phyloP scores from a whole-genome alignment of 768 basidiomycete genomes.

The Crassisporium funariophilum region DNA sequence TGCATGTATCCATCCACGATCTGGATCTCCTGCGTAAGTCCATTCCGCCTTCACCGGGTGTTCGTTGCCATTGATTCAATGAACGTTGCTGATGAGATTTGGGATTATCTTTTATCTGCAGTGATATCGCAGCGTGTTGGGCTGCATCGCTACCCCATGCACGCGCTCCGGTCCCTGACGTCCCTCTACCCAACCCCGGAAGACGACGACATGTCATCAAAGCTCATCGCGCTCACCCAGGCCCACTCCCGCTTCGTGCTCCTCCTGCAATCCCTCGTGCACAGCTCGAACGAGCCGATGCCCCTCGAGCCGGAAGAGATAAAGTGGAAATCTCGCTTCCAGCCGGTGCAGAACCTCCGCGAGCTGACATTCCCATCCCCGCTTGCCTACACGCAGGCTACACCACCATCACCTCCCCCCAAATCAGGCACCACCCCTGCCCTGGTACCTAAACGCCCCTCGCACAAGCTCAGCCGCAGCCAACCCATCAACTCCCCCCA shows the following conservation, averaged over 20 bases:
- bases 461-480: conserved; percentile 20
- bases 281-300: conserved; percentile 55
- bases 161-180: conserved; percentile 58
- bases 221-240: conserved; percentile 51
- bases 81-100: too few relatives aligned
- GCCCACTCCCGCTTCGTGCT: conserved; percentile 78
- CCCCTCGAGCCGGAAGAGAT: conserved; percentile 48
- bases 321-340: conserved; percentile 30
- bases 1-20: conserved; percentile 59
- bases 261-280: conserved; percentile 69
- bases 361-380: conserved; percentile 79
- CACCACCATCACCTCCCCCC: conserved; percentile 10
- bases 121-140: conserved; percentile 67
- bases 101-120: too few relatives aligned
- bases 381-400: conserved; percentile 45
- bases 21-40: conserved; percentile 67
- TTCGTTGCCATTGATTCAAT: conserved; percentile 13
- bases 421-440: conserved; percentile 3
- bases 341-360: conserved; percentile 36
- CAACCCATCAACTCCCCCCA: conserved; percentile 6
- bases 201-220: conserved; percentile 34
- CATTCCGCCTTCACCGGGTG: conserved; percentile 13
- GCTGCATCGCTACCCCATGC: conserved; percentile 71
- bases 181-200: conserved; percentile 33
- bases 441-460: conserved; percentile 17